A percentile compares a stretch with the other conserved stretches of the same genome.
Evolutionary conservation across 2,329 filamentous ascomycete genomes (phyloP).

Genomic region (Polytolypa hystricis): DNA sequence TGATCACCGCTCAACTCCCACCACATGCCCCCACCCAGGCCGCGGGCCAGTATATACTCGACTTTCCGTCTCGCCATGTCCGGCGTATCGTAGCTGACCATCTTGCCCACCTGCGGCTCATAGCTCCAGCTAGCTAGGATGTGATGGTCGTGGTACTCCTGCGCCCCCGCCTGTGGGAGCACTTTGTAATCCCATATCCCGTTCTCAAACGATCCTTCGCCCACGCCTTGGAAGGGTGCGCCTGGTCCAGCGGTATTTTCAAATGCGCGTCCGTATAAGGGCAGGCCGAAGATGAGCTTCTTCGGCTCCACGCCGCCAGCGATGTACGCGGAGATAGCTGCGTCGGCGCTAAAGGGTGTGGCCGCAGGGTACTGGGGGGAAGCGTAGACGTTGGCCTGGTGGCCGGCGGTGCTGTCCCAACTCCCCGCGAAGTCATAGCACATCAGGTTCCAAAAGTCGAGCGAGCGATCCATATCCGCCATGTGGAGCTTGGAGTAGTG

Average conservation of each 20-base stretch:
- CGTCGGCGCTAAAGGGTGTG: slow-evolving; percentile 69
- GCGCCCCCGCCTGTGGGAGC: slow-evolving; percentile 56
- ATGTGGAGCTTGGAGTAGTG: slow-evolving; percentile 29
- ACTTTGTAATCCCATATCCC: slow-evolving; percentile 85
- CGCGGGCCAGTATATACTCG: slow-evolving; percentile 53
- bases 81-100: slow-evolving; percentile 69
- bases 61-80: slow-evolving; percentile 59
- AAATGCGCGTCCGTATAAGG: slow-evolving; percentile 82
- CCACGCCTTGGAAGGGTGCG: slow-evolving; percentile 56
- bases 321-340: slow-evolving; percentile 62
- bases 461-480: slow-evolving; percentile 34
- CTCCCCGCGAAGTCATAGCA: slow-evolving; percentile 80
- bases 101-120: slow-evolving; percentile 44
- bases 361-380: slow-evolving; percentile 40
- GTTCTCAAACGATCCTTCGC: slow-evolving; percentile 70
- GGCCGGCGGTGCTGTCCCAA: slow-evolving; percentile 62
- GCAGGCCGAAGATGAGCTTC: slow-evolving; percentile 86
- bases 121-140: slow-evolving; percentile 65
- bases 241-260: slow-evolving; percentile 66
- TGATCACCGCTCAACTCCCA: slow-evolving; percentile 75
- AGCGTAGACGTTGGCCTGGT: slow-evolving; percentile 68
- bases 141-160: slow-evolving; percentile 49
- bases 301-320: slow-evolving; percentile 49
- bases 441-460: slow-evolving; percentile 54
- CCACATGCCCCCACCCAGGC: slow-evolving; percentile 90